Evolutionary conservation across 306 rosid genomes (phyloP).

Genomic region (Vicia sativa): DNA sequence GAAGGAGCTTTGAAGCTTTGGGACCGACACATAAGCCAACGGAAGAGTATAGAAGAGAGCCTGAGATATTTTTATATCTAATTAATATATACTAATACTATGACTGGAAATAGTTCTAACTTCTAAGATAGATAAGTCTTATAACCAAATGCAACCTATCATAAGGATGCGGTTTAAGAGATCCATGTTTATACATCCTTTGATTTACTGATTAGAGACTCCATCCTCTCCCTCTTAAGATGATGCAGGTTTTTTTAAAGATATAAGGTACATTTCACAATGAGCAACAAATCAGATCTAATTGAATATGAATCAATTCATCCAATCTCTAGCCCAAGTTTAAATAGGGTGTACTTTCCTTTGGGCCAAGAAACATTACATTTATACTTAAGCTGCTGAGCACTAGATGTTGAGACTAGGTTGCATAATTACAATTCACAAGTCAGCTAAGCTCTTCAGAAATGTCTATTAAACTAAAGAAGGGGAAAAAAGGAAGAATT

Average conservation of each 20-base stretch:
- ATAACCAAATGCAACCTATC: conserved; percentile 7
- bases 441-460: conserved; percentile 18
- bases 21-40: conserved; percentile 62
- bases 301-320: conserved; percentile 9
- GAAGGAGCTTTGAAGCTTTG: conserved; percentile 78
- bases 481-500: conserved; percentile 9
- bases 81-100: conserved; percentile 25
- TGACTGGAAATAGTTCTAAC: conserved; percentile 12
- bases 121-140: conserved; percentile 7
- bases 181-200: conserved; percentile 8
- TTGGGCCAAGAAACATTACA: conserved; percentile 14
- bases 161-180: conserved; percentile 8
- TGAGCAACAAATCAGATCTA: not conserved
- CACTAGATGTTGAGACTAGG: conserved; percentile 24
- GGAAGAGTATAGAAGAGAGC: conserved; percentile 83
- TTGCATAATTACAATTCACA: not conserved
- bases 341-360: conserved; percentile 18
- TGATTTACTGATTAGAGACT: conserved; percentile 10
- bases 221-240: conserved; percentile 23
- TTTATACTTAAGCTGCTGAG: conserved; percentile 11
- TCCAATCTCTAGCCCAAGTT: conserved; percentile 13
- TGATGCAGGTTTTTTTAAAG: conserved; percentile 15
- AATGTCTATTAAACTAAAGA: not conserved
- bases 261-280: conserved; percentile 20
- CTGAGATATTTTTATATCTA: conserved; percentile 46